These are phyloP conservation scores for Phlyctochytrium bullatum DNA, from an alignment of 192 early-diverging fungal species.

Conservation along the genomic window DNA sequence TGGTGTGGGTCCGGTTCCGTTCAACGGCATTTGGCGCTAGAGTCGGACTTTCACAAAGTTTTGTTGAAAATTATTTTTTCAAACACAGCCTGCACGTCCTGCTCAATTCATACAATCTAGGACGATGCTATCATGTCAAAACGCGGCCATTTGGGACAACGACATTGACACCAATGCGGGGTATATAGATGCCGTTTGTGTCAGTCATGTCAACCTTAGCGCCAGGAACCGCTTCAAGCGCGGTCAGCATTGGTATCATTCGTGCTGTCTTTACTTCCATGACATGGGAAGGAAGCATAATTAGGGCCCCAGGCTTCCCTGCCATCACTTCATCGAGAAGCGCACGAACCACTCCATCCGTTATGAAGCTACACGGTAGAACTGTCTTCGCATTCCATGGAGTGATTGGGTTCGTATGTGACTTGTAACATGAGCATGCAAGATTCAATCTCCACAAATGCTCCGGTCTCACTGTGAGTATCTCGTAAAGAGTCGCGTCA, in stretches of 20 bases:
- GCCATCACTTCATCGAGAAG: slow-evolving; percentile 18
- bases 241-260: slow-evolving; percentile 11
- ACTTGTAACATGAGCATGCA: slow-evolving; percentile 16
- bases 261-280: slow-evolving; percentile 18
- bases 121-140: too few relatives aligned
- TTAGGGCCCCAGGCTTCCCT: slow-evolving; percentile 19
- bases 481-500: slow-evolving; percentile 16
- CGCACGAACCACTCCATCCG: slow-evolving; percentile 16
- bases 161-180: slow-evolving; percentile 23
- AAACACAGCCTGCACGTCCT: neutral
- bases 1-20: too few relatives aligned
- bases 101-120: neutral
- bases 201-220: slow-evolving; percentile 21
- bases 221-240: slow-evolving; percentile 16
- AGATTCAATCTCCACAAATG: slow-evolving; percentile 22
- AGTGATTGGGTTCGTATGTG: neutral
- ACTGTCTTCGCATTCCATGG: neutral
- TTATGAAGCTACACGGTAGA: slow-evolving; percentile 18
- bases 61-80: too few relatives aligned
- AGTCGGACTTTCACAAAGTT: too few relatives aligned
- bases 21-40: too few relatives aligned
- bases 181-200: slow-evolving; percentile 19
- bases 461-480: slow-evolving; percentile 14
- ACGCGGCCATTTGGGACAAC: slow-evolving; percentile 15
- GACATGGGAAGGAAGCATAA: slow-evolving; percentile 16